phyloP scores from a whole-genome alignment of 495 filamentous ascomycete species.

The Penicillium odoratum region DNA sequence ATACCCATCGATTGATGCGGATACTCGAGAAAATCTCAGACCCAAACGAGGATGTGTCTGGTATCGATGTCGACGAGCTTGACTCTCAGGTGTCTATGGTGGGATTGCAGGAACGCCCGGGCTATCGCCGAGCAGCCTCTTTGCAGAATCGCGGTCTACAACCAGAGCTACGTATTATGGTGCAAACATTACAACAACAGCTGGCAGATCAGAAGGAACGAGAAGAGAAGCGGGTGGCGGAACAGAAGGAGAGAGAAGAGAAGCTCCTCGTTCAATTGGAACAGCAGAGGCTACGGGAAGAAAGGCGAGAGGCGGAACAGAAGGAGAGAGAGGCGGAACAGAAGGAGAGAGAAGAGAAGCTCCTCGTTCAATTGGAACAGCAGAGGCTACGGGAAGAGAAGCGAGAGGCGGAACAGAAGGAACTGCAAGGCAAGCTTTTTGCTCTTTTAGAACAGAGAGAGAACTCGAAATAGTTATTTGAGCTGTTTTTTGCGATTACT shows the following conservation, averaged over 20 bases:
- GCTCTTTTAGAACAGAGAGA: background rate
- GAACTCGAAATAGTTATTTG: background rate
- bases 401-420: background rate
- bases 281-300: background rate
- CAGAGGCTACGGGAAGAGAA: background rate
- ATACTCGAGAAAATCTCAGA: conserved; percentile 5
- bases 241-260: background rate
- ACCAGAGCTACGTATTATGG: conserved; percentile 11
- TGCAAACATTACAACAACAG: conserved; percentile 9
- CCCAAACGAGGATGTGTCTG: conserved; percentile 1
- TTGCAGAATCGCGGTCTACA: conserved; percentile 11
- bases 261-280: background rate
- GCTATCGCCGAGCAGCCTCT: conserved; percentile 7
- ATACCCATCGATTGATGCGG: conserved; percentile 4
- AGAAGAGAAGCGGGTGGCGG: conserved; percentile 2
- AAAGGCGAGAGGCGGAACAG: background rate
- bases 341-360: background rate
- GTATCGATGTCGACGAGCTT: conserved; percentile 5
- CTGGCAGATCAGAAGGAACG: conserved; percentile 7
- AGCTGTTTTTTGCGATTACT: background rate
- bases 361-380: too few relatives aligned
- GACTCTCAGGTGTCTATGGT: conserved; percentile 7
- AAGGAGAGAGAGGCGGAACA: background rate
- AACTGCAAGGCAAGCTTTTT: background rate
- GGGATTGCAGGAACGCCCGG: conserved; percentile 9